Evolutionary conservation across 495 filamentous ascomycete genomes (phyloP).

Genomic region (Podospora comata): DNA sequence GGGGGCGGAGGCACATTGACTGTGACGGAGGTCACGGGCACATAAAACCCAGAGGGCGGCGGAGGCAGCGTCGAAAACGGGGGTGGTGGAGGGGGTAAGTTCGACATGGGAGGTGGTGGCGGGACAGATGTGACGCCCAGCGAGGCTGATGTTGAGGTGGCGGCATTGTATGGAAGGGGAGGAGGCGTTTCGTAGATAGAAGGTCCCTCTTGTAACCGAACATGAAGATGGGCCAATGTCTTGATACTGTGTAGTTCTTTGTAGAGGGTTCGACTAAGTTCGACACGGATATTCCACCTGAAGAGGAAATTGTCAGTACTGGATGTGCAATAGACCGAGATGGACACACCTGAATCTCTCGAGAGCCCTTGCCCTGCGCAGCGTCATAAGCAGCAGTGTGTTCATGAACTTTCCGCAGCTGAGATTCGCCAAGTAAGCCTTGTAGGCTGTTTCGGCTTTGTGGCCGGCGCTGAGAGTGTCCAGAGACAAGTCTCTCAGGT

Average conservation of each 20-base stretch:
- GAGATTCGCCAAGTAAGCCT: conserved; percentile 43
- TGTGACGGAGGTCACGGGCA: conserved; percentile 16
- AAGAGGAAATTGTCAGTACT: conserved; percentile 5
- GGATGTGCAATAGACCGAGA: not conserved
- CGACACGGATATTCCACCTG: conserved; percentile 62
- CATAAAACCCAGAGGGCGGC: conserved; percentile 27
- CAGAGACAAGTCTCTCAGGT: conserved; percentile 50
- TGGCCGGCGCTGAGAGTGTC: conserved; percentile 47
- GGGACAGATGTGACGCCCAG: conserved; percentile 4
- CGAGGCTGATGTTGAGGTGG: not conserved
- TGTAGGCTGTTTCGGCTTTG: conserved; percentile 46
- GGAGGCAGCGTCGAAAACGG: conserved; percentile 8
- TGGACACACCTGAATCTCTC: conserved; percentile 53
- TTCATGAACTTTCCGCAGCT: conserved; percentile 62
- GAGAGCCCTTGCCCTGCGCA: conserved; percentile 51
- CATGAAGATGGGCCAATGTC: conserved; percentile 53
- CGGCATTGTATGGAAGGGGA: conserved; percentile 33
- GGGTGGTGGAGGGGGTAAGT: conserved; percentile 11
- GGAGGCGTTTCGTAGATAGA: conserved; percentile 48
- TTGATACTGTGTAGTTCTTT: conserved; percentile 50
- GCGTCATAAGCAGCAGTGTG: conserved; percentile 53
- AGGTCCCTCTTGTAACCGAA: conserved; percentile 53
- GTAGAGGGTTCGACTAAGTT: conserved; percentile 58
- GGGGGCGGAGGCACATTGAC: conserved; percentile 13
- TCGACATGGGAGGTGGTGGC: conserved; percentile 16